These are phyloP conservation scores for Avena eriantha DNA, from an alignment of 176 grass and related monocot genomes.

Conservation along the genomic window DNA sequence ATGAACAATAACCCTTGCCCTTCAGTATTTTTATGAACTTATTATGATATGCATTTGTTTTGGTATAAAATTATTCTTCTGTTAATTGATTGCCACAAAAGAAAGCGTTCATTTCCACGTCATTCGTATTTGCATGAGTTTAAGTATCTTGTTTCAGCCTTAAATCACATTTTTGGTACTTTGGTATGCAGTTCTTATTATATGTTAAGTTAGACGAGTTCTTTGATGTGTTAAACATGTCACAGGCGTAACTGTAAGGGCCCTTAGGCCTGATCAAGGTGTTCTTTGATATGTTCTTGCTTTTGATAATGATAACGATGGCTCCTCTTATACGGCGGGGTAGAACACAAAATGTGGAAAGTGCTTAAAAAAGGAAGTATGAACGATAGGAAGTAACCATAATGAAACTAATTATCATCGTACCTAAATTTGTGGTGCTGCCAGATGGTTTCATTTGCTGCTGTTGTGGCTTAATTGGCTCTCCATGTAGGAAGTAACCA, in stretches of 20 bases:
- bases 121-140: background rate
- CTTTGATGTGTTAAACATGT: constrained; percentile 25
- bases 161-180: constrained; percentile 19
- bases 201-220: constrained; percentile 10
- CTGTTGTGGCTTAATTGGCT: background rate
- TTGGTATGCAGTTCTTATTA: background rate
- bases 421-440: background rate
- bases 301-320: constrained; percentile 15
- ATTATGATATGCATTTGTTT: constrained; percentile 13
- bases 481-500: background rate
- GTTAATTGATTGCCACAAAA: background rate
- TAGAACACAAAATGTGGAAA: background rate
- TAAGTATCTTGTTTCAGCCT: constrained; percentile 5
- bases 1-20: background rate
- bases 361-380: background rate
- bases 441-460: background rate
- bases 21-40: background rate
- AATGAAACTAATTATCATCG: constrained; percentile 3
- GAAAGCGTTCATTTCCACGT: constrained; percentile 5
- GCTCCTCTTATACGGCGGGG: background rate
- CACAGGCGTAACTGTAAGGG: background rate
- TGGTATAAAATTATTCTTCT: background rate
- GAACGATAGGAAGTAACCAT: background rate
- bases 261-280: background rate
- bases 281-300: constrained; percentile 1